A percentile compares a stretch with the other conserved stretches of the same genome.
Evolutionary conservation across 306 rosid species (phyloP).

Genomic region (Acacia acuminata): DNA sequence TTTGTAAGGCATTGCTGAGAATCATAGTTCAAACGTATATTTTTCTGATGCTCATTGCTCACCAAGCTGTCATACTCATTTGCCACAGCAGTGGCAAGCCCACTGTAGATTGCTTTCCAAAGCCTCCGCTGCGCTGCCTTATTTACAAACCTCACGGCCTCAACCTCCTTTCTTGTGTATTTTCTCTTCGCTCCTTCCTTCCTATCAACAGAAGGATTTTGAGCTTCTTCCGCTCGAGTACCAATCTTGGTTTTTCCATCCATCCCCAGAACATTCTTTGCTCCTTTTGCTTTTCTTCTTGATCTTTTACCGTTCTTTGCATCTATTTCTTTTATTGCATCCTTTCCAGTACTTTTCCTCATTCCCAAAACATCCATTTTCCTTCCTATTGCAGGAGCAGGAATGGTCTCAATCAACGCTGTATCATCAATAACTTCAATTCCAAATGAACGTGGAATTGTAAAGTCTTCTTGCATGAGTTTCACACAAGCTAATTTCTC

Average conservation of each 20-base stretch:
- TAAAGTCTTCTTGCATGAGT: constrained; percentile 6
- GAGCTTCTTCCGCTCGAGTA: constrained; percentile 10
- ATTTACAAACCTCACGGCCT: constrained; percentile 62
- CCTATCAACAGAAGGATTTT: constrained; percentile 3
- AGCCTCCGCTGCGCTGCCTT: constrained; percentile 48
- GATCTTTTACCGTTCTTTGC: constrained; percentile 38
- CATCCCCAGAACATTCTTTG: constrained; percentile 7
- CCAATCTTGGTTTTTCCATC: constrained; percentile 17
- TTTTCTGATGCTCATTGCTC: constrained; percentile 40
- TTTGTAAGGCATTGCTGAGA: constrained; percentile 37
- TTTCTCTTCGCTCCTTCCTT: constrained; percentile 34
- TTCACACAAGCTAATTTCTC: constrained; percentile 1
- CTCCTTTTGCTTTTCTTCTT: constrained; percentile 40
- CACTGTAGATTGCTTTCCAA: constrained; percentile 60
- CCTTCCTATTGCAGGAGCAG: constrained; percentile 16
- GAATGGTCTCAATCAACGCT: constrained; percentile 58
- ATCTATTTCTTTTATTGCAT: constrained; percentile 28
- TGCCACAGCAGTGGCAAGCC: constrained; percentile 50
- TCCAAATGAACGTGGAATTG: constrained; percentile 36
- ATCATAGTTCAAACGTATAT: constrained; percentile 25
- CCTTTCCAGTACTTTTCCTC: constrained; percentile 22
- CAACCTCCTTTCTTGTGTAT: constrained; percentile 67
- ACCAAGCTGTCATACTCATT: constrained; percentile 61
- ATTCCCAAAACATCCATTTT: constrained; percentile 21
- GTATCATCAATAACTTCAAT: constrained; percentile 83